Percentiles rank a stretch among this genome's conserved stretches.
These are phyloP conservation scores for Gonium pectorale DNA, from an alignment of 139 green algal species.

Conservation along the genomic window DNA sequence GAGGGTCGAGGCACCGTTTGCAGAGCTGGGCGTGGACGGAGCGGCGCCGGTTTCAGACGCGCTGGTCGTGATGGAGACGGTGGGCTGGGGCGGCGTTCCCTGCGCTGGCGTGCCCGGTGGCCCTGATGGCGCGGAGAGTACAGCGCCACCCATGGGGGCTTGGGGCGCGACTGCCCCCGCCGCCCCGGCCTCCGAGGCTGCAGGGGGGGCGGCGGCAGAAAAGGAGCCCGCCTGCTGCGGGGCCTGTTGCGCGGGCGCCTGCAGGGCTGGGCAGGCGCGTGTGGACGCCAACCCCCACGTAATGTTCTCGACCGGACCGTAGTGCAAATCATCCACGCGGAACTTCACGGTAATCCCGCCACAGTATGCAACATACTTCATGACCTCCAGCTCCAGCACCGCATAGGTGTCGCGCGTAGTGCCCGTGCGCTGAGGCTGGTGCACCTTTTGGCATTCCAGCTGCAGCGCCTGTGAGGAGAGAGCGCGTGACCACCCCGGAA, in stretches of 20 bases:
- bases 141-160: too few species aligned
- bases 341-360: constrained; percentile 69
- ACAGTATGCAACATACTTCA: constrained; percentile 78
- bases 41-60: too few species aligned
- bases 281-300: constrained; percentile 62
- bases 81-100: too few species aligned
- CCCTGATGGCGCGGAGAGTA: too few species aligned
- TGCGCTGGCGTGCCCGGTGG: too few species aligned
- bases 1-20: too few species aligned
- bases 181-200: too few species aligned
- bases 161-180: too few species aligned
- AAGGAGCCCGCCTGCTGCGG: too few species aligned
- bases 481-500: constrained; percentile 65
- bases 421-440: constrained; percentile 46
- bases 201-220: too few species aligned
- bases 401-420: constrained; percentile 49
- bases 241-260: not conserved
- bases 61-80: too few species aligned
- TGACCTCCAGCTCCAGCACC: constrained; percentile 75
- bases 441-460: constrained; percentile 69
- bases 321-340: constrained; percentile 63
- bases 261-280: constrained; percentile 46
- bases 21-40: too few species aligned
- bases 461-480: constrained; percentile 64
- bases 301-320: constrained; percentile 42